Percentiles rank a stretch among this genome's conserved stretches.
Conservation (phyloP, 495 filamentous ascomycete species). For the Geopyxis carbonaria region DNA sequence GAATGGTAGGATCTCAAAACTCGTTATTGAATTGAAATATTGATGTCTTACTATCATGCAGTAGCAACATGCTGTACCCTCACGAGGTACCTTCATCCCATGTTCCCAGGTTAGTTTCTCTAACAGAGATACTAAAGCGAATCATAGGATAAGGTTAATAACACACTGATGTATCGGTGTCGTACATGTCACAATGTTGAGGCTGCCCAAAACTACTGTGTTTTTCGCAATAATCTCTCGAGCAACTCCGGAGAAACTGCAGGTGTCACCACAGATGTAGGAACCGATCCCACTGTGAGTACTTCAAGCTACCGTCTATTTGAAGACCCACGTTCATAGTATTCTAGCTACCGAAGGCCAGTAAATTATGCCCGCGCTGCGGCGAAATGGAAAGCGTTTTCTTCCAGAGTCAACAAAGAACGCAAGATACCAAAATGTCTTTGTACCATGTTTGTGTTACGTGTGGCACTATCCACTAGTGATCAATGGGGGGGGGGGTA, state of each 20-base stretch:
- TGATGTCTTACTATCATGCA: conserved; percentile 24
- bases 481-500: too few relatives aligned
- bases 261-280: conserved; percentile 92
- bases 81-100: conserved; percentile 82
- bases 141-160: conserved; percentile 31
- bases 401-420: conserved; percentile 95
- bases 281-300: conserved; percentile 94
- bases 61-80: conserved; percentile 93
- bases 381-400: conserved; percentile 77
- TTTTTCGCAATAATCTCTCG: conserved; percentile 81
- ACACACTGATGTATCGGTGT: conserved; percentile 59
- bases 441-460: conserved; percentile 1
- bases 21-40: neutral
- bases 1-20: conserved; percentile 81
- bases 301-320: conserved; percentile 25
- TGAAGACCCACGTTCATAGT: neutral
- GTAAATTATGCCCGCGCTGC: conserved; percentile 68
- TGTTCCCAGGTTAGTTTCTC: too few relatives aligned
- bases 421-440: conserved; percentile 83
- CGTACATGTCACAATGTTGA: conserved; percentile 84
- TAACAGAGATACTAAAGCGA: conserved; percentile 3
- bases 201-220: conserved; percentile 63
- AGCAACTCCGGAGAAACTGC: conserved; percentile 85
- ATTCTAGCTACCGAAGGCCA: conserved; percentile 51
- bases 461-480: too few relatives aligned